These are phyloP conservation scores for Coemansia sp. DNA, from an alignment of 192 early-diverging fungal genomes.

Conservation along the genomic window DNA sequence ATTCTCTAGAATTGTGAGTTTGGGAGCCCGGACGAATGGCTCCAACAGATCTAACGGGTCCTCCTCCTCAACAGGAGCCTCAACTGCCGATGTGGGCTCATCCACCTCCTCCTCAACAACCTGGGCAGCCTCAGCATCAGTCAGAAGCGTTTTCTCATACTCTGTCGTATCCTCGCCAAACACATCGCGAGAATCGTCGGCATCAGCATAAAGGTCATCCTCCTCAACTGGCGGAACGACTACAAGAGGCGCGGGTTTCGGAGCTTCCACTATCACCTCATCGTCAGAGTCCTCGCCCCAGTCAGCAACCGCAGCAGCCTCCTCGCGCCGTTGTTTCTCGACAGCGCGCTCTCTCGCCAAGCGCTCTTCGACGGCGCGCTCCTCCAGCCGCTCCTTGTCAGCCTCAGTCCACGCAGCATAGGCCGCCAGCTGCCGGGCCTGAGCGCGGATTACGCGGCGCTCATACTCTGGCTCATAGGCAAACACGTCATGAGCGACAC, in stretches of 20 bases:
- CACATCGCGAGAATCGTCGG: neutral
- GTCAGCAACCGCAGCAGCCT: conserved; percentile 24
- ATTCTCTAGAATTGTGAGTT: conserved; percentile 37
- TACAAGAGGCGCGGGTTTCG: neutral
- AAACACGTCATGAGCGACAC: conserved; percentile 36
- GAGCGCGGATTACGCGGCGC: conserved; percentile 27
- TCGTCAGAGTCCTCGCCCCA: conserved; percentile 45
- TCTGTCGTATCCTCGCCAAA: neutral
- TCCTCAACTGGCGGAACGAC: neutral
- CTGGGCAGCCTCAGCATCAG: neutral
- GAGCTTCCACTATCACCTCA: neutral
- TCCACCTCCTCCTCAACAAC: neutral
- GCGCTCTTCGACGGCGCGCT: conserved; percentile 10
- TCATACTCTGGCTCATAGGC: conserved; percentile 48
- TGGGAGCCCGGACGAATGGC: conserved; percentile 20
- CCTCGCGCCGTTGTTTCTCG: conserved; percentile 27
- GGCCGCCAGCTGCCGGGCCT: conserved; percentile 21
- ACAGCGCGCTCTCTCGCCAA: conserved; percentile 15
- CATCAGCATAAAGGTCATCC: conserved; percentile 24
- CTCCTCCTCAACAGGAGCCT: neutral
- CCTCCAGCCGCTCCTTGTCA: conserved; percentile 13
- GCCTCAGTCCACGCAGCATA: conserved; percentile 28
- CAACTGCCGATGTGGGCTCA: neutral
- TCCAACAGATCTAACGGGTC: conserved; percentile 3
- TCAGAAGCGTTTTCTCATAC: neutral